phyloP scores from a whole-genome alignment of 345 rosid species.

The Gossypium ekmanianum region DNA sequence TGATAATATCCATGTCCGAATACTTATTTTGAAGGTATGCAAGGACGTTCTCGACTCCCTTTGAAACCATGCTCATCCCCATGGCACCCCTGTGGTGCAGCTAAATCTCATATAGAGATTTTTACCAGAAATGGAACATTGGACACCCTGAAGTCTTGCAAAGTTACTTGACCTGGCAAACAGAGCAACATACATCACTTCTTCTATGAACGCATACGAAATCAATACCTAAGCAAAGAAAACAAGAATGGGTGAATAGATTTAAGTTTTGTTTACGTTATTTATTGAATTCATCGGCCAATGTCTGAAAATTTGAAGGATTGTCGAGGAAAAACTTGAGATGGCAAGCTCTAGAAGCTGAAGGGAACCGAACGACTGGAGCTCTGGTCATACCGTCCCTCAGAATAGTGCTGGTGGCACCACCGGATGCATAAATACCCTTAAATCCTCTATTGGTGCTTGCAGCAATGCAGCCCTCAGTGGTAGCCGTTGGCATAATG shows the following conservation, averaged over 20 bases:
- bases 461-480: slow-evolving; percentile 93
- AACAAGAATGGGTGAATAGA: neutral
- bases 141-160: slow-evolving; percentile 35
- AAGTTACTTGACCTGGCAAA: slow-evolving; percentile 37
- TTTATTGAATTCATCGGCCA: slow-evolving; percentile 34
- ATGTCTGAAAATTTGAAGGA: slow-evolving; percentile 31
- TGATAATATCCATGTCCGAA: slow-evolving; percentile 20
- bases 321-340: slow-evolving; percentile 42
- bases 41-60: slow-evolving; percentile 20
- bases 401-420: slow-evolving; percentile 32
- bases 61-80: slow-evolving; percentile 33
- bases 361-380: slow-evolving; percentile 31
- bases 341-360: slow-evolving; percentile 28
- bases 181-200: neutral
- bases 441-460: slow-evolving; percentile 93
- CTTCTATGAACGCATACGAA: neutral
- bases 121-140: slow-evolving; percentile 37
- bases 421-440: slow-evolving; percentile 71
- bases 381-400: slow-evolving; percentile 40
- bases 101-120: slow-evolving; percentile 35
- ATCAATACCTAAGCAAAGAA: neutral
- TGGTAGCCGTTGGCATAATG: slow-evolving; percentile 91
- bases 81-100: slow-evolving; percentile 47
- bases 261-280: neutral
- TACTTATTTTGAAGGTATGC: slow-evolving; percentile 14